Conservation (phyloP, 1,139 yeast genomes). For the Pichiaceae sp. region DNA sequence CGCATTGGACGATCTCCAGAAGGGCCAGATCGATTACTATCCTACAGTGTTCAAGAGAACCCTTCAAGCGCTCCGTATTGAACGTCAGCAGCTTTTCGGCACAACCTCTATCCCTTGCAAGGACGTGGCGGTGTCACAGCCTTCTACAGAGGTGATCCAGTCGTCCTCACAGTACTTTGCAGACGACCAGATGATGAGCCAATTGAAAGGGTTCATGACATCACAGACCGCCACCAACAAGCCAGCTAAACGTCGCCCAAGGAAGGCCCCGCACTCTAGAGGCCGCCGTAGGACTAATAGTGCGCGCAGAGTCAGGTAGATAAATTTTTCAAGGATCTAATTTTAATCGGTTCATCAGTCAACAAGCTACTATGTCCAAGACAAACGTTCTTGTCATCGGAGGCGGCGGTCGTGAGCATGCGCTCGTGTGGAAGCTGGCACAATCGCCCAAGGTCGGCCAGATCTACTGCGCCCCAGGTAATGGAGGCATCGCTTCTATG, state of each 20-base stretch:
- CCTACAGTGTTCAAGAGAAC: conserved; percentile 37
- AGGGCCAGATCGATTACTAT: conserved; percentile 35
- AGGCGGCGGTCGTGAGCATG: conserved; percentile 99
- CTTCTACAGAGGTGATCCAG: neutral
- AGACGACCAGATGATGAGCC: conserved; percentile 2
- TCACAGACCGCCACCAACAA: no score
- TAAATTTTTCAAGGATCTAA: no score
- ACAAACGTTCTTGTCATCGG: conserved; percentile 77
- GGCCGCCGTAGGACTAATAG: neutral
- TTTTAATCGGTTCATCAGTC: no score
- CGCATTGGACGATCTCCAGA: conserved; percentile 31
- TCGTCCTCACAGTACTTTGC: conserved; percentile 1
- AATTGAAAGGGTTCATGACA: neutral
- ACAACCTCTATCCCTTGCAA: conserved; percentile 1
- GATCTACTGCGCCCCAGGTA: conserved; percentile 93
- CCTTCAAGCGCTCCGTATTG: conserved; percentile 23
- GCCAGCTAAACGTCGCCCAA: no score
- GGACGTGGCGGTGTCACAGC: neutral
- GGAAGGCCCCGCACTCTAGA: no score
- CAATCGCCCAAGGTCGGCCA: conserved; percentile 66
- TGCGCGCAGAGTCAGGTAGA: no score
- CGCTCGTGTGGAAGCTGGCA: conserved; percentile 84
- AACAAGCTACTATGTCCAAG: conserved; percentile 1
- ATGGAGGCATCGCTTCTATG: conserved; percentile 71
- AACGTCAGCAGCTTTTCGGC: conserved; percentile 7